Base-by-base conservation (phyloP, 306 rosid genomes). In the Cucurbita pepo region DNA sequence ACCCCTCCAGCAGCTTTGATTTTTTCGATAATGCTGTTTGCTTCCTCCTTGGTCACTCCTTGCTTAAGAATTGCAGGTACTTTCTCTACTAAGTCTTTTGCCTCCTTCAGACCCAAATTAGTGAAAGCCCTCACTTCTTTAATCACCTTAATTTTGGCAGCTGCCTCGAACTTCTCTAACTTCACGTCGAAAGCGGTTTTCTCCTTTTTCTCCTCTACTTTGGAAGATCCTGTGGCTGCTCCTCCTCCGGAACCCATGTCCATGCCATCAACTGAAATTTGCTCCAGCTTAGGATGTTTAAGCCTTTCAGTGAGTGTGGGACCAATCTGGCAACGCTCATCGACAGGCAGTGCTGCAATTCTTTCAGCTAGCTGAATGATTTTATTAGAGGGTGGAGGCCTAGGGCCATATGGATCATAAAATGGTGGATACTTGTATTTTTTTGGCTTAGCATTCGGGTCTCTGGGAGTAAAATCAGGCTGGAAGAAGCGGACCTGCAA, bases 1-100 rank as follows among this genome's bases (percentile, higher is more conserved):
- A 75, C 77, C 50, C 77, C 77, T 47, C 77, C 77, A 45, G 77
- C 77, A n/a, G 71, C 77, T 52, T 74, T 74, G 22, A 74, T 59
- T 19, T 74, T 74, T 54, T 74, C 77, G 36, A 74, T 74, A 5
- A 74, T 74, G 15, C 11, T 18, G 38, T 74, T 74, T 0, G 70
- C 77, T 25, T 74, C 77, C 34, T 74, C 77, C 25, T 59, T 74
- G 58, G 77, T 47, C 16, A 74, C 71, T 44, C 77, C 77, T 38
- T 74, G 77, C 25, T 74, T 74, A n/a, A 74, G 69, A 44, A 74
- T 37, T 22, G 77, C 77, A 44, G 77, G 77, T 22, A 50, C 48
- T 56, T 58, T 74, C 71, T 74, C 70, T 22, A 74, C 77, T 38
- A 74, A 74, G 22, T 74, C 77, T 47, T 74, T 74, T 7, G 77